These are phyloP conservation scores for Solanum lycopersicoides DNA, from an alignment of 257 asterid species.

Conservation along the genomic window DNA sequence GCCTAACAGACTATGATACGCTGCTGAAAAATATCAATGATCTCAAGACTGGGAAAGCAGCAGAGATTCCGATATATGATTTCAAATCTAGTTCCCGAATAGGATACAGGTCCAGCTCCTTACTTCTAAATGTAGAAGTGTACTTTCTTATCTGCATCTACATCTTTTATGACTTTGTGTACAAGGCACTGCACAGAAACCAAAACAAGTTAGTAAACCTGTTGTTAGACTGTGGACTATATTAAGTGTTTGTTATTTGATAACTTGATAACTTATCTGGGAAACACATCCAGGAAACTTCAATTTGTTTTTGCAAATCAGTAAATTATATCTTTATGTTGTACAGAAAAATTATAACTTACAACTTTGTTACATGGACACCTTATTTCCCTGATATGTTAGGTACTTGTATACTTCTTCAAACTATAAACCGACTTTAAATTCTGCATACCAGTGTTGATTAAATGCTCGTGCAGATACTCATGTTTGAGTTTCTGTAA, in stretches of 20 bases:
- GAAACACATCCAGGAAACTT: neutral
- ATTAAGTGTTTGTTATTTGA: neutral
- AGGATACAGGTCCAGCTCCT: conserved; percentile 66
- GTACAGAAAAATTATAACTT: neutral
- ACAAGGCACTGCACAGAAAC: neutral
- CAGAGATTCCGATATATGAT: conserved; percentile 84
- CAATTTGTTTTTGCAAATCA: neutral
- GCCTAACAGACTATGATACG: conserved; percentile 96
- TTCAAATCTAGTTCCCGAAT: conserved; percentile 93
- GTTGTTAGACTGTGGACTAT: neutral
- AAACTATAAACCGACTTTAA: neutral
- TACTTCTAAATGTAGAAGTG: neutral
- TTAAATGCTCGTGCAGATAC: neutral
- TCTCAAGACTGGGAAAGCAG: conserved; percentile 64
- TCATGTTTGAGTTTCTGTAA: neutral
- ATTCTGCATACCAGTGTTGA: neutral
- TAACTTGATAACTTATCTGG: neutral
- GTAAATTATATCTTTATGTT: neutral
- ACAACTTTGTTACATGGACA: neutral
- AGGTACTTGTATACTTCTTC: neutral
- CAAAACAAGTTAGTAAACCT: neutral
- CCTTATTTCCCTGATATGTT: neutral
- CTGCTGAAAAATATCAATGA: conserved; percentile 78
- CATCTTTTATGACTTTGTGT: neutral
- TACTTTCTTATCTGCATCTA: neutral